Percentiles rank a stretch among this genome's conserved stretches.
Evolutionary conservation across 192 early-diverging fungal genomes (phyloP).

Genomic region (Backusella westeae): DNA sequence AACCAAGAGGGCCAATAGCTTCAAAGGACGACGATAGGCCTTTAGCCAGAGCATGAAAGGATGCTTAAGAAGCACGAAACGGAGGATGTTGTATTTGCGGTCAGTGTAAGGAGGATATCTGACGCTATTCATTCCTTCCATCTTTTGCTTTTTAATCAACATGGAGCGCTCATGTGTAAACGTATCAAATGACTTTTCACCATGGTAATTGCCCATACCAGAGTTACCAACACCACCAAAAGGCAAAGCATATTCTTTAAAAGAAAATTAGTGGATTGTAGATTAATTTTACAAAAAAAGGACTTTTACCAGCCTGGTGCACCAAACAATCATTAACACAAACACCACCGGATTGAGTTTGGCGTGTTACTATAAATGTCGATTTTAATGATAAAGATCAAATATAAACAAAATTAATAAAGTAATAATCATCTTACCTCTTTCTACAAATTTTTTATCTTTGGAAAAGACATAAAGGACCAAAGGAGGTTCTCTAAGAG

Average conservation of each 20-base stretch:
- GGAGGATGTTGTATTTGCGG: conserved; percentile 22
- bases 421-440: conserved; percentile 33
- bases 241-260: conserved; percentile 48
- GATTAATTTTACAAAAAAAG: neutral
- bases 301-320: conserved; percentile 54
- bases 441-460: conserved; percentile 44
- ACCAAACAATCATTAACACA: conserved; percentile 80
- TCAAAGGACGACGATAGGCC: conserved; percentile 2
- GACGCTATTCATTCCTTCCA: conserved; percentile 24
- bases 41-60: conserved; percentile 12
- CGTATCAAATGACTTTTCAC: conserved; percentile 68
- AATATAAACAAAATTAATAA: neutral
- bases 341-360: conserved; percentile 74
- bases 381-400: neutral
- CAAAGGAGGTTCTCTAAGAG: conserved; percentile 66
- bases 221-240: conserved; percentile 88
- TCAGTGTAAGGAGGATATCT: conserved; percentile 34
- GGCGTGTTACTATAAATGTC: conserved; percentile 46
- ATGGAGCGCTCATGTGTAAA: conserved; percentile 78
- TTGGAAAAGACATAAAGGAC: conserved; percentile 74
- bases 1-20: neutral
- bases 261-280: neutral
- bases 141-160: conserved; percentile 41
- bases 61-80: conserved; percentile 11
- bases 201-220: conserved; percentile 86